Evolutionary conservation across 176 grass and related monocot genomes (phyloP).

Genomic region (Alloteropsis semialata): DNA sequence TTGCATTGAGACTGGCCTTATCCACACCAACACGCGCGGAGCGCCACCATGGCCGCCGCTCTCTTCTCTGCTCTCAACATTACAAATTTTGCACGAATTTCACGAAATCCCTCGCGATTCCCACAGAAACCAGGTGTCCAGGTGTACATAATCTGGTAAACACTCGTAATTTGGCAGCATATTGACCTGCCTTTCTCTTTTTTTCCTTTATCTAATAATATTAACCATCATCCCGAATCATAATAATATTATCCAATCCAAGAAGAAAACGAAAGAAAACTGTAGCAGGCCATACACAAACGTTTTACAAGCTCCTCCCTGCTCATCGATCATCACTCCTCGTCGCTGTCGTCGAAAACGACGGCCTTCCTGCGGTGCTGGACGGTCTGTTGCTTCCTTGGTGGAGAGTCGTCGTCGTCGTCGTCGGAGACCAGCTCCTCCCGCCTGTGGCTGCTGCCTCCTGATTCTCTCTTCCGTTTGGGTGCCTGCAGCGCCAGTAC

Average conservation of each 20-base stretch:
- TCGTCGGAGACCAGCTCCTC: constrained; percentile 64
- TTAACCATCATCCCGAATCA: background rate
- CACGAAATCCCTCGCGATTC: background rate
- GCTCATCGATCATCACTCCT: constrained; percentile 38
- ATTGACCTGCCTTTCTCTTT: background rate
- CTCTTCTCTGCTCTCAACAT: background rate
- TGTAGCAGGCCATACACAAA: background rate
- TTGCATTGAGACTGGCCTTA: too few relatives aligned
- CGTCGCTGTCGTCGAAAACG: constrained; percentile 87
- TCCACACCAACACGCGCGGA: too few relatives aligned
- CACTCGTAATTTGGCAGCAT: background rate
- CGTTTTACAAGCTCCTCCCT: background rate
- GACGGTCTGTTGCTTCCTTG: constrained; percentile 49
- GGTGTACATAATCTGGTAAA: background rate
- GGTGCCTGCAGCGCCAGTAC: constrained; percentile 39
- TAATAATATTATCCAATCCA: background rate
- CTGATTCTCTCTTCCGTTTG: constrained; percentile 63
- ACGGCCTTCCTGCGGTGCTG: constrained; percentile 59
- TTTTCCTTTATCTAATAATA: background rate
- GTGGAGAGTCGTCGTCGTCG: constrained; percentile 67
- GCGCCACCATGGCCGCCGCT: background rate
- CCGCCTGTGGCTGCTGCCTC: constrained; percentile 45
- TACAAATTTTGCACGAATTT: background rate
- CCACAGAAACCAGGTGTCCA: background rate
- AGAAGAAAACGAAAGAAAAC: background rate